phyloP scores from a whole-genome alignment of 768 basidiomycete species.

The Candolleomyces eurysporus region DNA sequence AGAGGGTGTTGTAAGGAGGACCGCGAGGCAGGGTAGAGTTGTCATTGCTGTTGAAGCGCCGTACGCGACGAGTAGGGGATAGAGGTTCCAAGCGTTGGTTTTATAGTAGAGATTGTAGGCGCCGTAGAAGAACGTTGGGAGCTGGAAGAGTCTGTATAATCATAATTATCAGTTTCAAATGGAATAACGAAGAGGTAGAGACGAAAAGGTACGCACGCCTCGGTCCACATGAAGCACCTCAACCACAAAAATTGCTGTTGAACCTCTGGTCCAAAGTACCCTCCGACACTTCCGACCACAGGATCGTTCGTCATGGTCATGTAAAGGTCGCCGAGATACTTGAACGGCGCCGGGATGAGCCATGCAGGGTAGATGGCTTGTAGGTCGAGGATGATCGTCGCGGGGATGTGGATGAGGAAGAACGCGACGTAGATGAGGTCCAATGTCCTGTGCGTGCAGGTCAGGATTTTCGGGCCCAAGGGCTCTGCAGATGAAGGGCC shows the following conservation, averaged over 20 bases:
- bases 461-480: too few species aligned
- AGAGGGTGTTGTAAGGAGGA: conserved; percentile 54
- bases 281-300: conserved; percentile 49
- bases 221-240: conserved; percentile 59
- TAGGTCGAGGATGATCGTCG: conserved; percentile 67
- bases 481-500: too few species aligned
- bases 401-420: conserved; percentile 60
- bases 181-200: background rate
- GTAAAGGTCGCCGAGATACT: conserved; percentile 48
- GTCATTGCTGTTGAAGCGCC: conserved; percentile 80
- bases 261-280: background rate
- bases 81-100: conserved; percentile 32
- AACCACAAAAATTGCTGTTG: conserved; percentile 49
- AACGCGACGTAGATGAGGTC: conserved; percentile 72
- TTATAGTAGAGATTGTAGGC: conserved; percentile 8
- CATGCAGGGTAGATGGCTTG: conserved; percentile 61
- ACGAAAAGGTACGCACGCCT: conserved; percentile 43
- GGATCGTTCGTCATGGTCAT: conserved; percentile 64
- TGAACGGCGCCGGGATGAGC: conserved; percentile 45
- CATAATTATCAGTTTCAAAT: background rate
- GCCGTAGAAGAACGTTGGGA: conserved; percentile 78
- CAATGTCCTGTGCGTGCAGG: too few species aligned
- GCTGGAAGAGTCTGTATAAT: conserved; percentile 56
- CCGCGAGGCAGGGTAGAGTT: conserved; percentile 65
- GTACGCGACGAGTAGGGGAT: conserved; percentile 67